A percentile compares a stretch with the other conserved stretches of the same genome.
Conservation (phyloP, 1,139 yeast genomes). For the Nadsonia starkeyi-henricii region DNA sequence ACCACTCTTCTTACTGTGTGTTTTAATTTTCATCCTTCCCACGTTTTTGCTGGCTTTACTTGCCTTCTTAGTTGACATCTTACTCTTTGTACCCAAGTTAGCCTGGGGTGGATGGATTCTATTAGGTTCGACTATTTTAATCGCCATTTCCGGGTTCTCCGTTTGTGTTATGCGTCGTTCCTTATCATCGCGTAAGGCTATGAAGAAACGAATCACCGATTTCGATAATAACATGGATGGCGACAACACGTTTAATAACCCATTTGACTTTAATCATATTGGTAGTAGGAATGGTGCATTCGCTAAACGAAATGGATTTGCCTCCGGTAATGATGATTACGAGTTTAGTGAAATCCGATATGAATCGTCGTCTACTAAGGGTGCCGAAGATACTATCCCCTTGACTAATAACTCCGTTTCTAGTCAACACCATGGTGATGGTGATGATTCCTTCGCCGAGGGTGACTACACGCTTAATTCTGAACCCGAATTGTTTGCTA, state of each 20-base stretch:
- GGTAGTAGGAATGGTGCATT: neutral
- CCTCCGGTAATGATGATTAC: neutral
- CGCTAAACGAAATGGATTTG: no score
- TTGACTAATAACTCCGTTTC: constrained; percentile 1
- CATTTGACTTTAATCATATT: neutral
- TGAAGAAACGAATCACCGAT: constrained; percentile 18
- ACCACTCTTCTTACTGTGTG: constrained; percentile 24
- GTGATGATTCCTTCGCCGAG: neutral
- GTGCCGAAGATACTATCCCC: constrained; percentile 5
- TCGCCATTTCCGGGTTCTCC: constrained; percentile 28
- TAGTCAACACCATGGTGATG: constrained; percentile 1
- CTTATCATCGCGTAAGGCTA: constrained; percentile 33
- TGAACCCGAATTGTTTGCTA: neutral
- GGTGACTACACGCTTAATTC: neutral
- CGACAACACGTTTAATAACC: constrained; percentile 2
- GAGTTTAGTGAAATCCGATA: neutral
- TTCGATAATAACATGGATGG: constrained; percentile 11
- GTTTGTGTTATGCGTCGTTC: constrained; percentile 40
- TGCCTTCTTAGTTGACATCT: constrained; percentile 40
- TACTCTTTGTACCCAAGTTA: constrained; percentile 38
- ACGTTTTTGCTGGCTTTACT: constrained; percentile 35
- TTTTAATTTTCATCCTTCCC: constrained; percentile 32
- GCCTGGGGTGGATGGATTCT: constrained; percentile 44
- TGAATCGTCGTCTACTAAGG: neutral
- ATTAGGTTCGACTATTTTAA: constrained; percentile 31